These are phyloP conservation scores for Blastobotrys persicus DNA, from an alignment of 1,139 yeast species.

Conservation along the genomic window DNA sequence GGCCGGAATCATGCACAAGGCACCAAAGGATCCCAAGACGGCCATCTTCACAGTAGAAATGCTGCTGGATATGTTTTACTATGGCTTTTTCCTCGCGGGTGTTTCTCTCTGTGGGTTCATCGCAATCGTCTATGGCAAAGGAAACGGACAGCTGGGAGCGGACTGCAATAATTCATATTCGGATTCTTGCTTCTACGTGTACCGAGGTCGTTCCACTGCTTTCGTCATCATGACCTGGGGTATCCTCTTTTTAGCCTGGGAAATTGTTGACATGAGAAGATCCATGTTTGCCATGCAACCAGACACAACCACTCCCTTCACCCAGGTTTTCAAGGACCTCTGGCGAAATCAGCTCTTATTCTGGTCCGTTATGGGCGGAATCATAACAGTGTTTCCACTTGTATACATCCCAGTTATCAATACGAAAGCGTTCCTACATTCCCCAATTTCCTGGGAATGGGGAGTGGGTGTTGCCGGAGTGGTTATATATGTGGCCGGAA, in stretches of 20 bases:
- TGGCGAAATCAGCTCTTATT: constrained; percentile 77
- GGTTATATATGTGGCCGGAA: constrained; percentile 54
- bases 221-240: constrained; percentile 92
- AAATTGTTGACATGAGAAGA: constrained; percentile 71
- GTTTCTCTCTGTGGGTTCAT: constrained; percentile 69
- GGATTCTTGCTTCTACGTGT: constrained; percentile 60
- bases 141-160: constrained; percentile 64
- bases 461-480: constrained; percentile 70
- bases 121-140: constrained; percentile 59
- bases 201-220: constrained; percentile 75
- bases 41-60: constrained; percentile 70
- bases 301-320: constrained; percentile 58
- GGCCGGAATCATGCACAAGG: constrained; percentile 62
- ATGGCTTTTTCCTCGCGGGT: constrained; percentile 72
- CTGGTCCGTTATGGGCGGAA: constrained; percentile 78
- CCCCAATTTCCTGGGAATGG: constrained; percentile 79
- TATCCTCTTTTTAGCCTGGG: constrained; percentile 85
- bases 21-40: constrained; percentile 57
- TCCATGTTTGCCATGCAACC: constrained; percentile 77
- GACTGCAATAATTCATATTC: constrained; percentile 56
- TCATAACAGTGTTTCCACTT: constrained; percentile 76
- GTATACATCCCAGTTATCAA: constrained; percentile 87
- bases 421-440: constrained; percentile 70
- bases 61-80: constrained; percentile 67
- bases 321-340: constrained; percentile 58